Percentiles rank a stretch among this genome's conserved stretches.
phyloP scores from a whole-genome alignment of 345 rosid genomes.

The Brassica rapa region DNA sequence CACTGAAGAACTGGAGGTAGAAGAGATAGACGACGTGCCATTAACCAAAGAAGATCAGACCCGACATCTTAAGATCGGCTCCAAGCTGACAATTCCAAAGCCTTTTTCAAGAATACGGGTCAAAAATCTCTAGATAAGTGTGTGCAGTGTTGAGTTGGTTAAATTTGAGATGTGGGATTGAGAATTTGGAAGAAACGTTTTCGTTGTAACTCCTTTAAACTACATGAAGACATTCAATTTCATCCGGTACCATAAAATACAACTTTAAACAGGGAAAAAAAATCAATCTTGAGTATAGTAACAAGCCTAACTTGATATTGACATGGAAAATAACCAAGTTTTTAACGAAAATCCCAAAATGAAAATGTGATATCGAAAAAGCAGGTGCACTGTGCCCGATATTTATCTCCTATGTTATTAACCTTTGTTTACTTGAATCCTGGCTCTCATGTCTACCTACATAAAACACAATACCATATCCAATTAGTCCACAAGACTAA shows the following conservation, averaged over 20 bases:
- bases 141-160: slow-evolving; percentile 15
- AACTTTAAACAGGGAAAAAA: neutral
- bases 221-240: neutral
- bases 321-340: slow-evolving; percentile 19
- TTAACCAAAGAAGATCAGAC: no score
- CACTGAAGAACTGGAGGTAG: no score
- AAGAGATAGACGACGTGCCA: no score
- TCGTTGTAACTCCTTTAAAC: neutral
- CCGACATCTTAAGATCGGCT: no score
- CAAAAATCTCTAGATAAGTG: no score
- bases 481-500: slow-evolving; percentile 4
- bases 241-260: slow-evolving; percentile 12
- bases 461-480: neutral
- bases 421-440: slow-evolving; percentile 95
- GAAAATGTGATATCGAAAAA: neutral
- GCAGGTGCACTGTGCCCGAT: neutral
- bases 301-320: slow-evolving; percentile 36
- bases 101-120: no score
- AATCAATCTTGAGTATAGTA: slow-evolving; percentile 30
- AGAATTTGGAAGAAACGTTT: neutral
- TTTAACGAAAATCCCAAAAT: neutral
- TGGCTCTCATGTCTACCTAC: slow-evolving; percentile 95
- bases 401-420: slow-evolving; percentile 44
- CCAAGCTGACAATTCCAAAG: no score
- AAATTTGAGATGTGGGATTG: slow-evolving; percentile 10